Conservation (phyloP, 2,329 filamentous ascomycete species). For the Alternaria gaisen region DNA sequence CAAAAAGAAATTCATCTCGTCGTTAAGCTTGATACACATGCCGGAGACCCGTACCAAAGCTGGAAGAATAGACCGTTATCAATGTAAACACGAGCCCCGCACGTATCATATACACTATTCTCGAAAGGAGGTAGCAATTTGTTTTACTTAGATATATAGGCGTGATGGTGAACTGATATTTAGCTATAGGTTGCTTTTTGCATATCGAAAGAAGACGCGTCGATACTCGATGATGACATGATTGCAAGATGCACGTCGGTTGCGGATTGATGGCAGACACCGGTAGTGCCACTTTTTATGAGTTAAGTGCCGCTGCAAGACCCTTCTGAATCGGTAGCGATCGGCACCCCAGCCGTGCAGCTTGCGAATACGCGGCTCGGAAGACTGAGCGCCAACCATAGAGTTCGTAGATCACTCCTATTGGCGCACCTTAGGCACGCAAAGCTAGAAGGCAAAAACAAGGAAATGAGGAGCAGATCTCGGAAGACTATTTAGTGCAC, state of each 20-base stretch:
- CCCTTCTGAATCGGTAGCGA: not conserved
- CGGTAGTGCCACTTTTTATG: not conserved
- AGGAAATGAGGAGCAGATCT: not conserved
- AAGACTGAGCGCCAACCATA: not conserved
- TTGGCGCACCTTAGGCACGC: not conserved
- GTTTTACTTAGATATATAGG: not conserved
- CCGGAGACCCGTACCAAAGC: not conserved
- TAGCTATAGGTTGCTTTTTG: not conserved
- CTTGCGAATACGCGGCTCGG: conserved; percentile 3
- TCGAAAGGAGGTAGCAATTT: not conserved
- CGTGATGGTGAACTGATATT: not conserved
- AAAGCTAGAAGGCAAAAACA: conserved; percentile 1
- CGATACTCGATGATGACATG: not conserved
- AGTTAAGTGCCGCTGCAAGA: not conserved
- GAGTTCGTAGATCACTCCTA: not conserved
- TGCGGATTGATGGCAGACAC: not conserved
- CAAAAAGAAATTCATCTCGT: not conserved
- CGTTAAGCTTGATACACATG: conserved; percentile 1
- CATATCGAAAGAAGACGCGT: not conserved
- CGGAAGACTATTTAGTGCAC: not conserved
- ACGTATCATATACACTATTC: not conserved
- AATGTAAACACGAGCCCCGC: not conserved
- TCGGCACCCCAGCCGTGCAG: conserved; percentile 4
- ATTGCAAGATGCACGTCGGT: not conserved
- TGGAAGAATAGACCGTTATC: not conserved